A percentile compares a stretch with the other conserved stretches of the same genome.
These are phyloP conservation scores for Pichia cephalocereana DNA, from an alignment of 805 yeast genomes.

Conservation along the genomic window DNA sequence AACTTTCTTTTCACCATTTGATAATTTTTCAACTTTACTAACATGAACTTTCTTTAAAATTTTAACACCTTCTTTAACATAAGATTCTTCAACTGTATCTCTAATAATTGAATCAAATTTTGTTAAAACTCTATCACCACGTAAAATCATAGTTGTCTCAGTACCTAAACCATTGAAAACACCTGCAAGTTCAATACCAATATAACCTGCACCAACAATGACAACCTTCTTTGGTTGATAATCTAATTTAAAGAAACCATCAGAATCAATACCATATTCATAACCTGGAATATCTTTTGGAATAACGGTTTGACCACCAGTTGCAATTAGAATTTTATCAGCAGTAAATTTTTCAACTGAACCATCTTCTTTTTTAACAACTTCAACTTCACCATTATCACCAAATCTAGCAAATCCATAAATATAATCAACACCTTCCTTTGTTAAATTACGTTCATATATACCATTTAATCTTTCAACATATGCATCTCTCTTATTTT, in stretches of 20 bases:
- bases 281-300: slow-evolving; percentile 71
- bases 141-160: slow-evolving; percentile 77
- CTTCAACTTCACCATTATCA: slow-evolving; percentile 69
- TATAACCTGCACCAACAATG: slow-evolving; percentile 96
- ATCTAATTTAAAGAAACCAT: slow-evolving; percentile 79
- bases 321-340: slow-evolving; percentile 78
- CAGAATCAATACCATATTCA: slow-evolving; percentile 77
- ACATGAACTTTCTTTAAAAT: slow-evolving; percentile 63
- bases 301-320: slow-evolving; percentile 79
- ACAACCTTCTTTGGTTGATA: slow-evolving; percentile 88
- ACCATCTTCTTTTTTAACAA: slow-evolving; percentile 54
- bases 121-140: slow-evolving; percentile 88
- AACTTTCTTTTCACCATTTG: slow-evolving; percentile 41
- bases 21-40: slow-evolving; percentile 36
- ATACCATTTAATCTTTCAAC: slow-evolving; percentile 83
- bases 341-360: slow-evolving; percentile 52
- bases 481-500: slow-evolving; percentile 88
- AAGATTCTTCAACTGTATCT: slow-evolving; percentile 68
- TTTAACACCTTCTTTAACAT: slow-evolving; percentile 71
- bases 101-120: slow-evolving; percentile 79
- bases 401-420: slow-evolving; percentile 81
- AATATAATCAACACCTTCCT: slow-evolving; percentile 81
- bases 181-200: slow-evolving; percentile 93
- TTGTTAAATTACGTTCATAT: slow-evolving; percentile 76
- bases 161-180: slow-evolving; percentile 83